A percentile compares a stretch with the other conserved stretches of the same genome.
Evolutionary conservation across 441 rosid species (phyloP).

Genomic region (Erysimum cheiri): DNA sequence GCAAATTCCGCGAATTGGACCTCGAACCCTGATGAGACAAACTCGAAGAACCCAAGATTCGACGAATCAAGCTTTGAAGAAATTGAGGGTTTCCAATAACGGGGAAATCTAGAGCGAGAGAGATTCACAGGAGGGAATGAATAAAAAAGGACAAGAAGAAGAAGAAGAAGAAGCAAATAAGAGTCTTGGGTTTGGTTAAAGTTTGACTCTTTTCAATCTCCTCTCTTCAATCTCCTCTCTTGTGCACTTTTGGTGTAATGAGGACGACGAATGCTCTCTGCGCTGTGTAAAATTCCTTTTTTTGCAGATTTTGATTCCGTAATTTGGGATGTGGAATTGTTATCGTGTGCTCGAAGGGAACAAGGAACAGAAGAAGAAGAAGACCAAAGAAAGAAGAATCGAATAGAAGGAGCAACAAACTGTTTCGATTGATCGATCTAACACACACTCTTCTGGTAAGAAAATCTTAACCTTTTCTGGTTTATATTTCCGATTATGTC

Average conservation of each 20-base stretch:
- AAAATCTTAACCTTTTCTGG: slow-evolving; percentile 44
- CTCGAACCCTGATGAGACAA: slow-evolving; percentile 41
- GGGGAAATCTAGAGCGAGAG: slow-evolving; percentile 27
- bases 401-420: slow-evolving; percentile 28
- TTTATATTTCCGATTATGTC: slow-evolving; percentile 41
- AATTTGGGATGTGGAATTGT: slow-evolving; percentile 1
- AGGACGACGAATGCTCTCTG: slow-evolving; percentile 42
- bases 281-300: slow-evolving; percentile 37
- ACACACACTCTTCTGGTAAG: slow-evolving; percentile 45
- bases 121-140: slow-evolving; percentile 6
- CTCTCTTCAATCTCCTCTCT: slow-evolving; percentile 32
- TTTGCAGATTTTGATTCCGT: slow-evolving; percentile 34
- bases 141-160: slow-evolving; percentile 16
- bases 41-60: slow-evolving; percentile 31
- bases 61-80: slow-evolving; percentile 35
- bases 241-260: slow-evolving; percentile 44
- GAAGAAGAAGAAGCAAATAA: slow-evolving; percentile 37
- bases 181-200: slow-evolving; percentile 40
- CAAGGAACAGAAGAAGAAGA: slow-evolving; percentile 19
- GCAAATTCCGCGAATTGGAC: slow-evolving; percentile 41
- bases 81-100: slow-evolving; percentile 43
- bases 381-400: slow-evolving; percentile 5
- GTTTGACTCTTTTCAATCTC: slow-evolving; percentile 53
- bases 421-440: slow-evolving; percentile 40
- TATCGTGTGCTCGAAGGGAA: slow-evolving; percentile 31